phyloP scores from a whole-genome alignment of 179 eudicot species.

The Silene coronaria region DNA sequence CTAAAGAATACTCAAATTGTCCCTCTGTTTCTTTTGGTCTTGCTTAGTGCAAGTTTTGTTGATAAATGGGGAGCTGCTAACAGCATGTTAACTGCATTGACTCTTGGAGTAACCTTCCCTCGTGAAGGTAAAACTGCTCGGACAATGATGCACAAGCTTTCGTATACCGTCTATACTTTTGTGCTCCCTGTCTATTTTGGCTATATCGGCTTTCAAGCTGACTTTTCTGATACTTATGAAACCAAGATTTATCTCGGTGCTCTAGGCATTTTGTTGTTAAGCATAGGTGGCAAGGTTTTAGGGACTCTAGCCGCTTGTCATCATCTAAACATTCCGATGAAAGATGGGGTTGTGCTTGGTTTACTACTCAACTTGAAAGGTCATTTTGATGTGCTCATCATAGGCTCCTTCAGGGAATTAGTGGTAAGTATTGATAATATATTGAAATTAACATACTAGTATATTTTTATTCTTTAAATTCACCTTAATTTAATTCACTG shows the following conservation, averaged over 20 bases:
- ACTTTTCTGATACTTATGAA: conserved; percentile 25
- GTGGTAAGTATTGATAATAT: conserved; percentile 26
- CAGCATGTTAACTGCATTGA: conserved; percentile 63
- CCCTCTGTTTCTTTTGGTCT: conserved; percentile 45
- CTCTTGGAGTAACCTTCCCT: conserved; percentile 71
- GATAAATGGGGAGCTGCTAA: conserved; percentile 65
- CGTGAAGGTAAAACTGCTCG: conserved; percentile 74
- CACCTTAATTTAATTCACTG: no score
- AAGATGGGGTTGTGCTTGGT: conserved; percentile 66
- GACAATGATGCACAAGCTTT: conserved; percentile 63
- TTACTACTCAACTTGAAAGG: conserved; percentile 78
- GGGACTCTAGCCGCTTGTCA: conserved; percentile 71
- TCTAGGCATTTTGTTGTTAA: conserved; percentile 37
- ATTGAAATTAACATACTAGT: no score
- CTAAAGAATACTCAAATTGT: conserved; percentile 56
- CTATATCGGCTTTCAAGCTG: conserved; percentile 72
- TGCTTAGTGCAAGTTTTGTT: conserved; percentile 51
- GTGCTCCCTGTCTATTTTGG: conserved; percentile 85
- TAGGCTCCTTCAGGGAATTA: conserved; percentile 26
- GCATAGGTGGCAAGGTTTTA: conserved; percentile 67
- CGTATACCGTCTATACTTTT: conserved; percentile 67
- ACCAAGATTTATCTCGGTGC: conserved; percentile 27
- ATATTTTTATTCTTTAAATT: no score
- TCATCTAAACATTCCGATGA: conserved; percentile 56
- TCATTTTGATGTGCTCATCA: conserved; percentile 65